Conservation (phyloP, 495 filamentous ascomycete species). For the Penicillium flavigenum region DNA sequence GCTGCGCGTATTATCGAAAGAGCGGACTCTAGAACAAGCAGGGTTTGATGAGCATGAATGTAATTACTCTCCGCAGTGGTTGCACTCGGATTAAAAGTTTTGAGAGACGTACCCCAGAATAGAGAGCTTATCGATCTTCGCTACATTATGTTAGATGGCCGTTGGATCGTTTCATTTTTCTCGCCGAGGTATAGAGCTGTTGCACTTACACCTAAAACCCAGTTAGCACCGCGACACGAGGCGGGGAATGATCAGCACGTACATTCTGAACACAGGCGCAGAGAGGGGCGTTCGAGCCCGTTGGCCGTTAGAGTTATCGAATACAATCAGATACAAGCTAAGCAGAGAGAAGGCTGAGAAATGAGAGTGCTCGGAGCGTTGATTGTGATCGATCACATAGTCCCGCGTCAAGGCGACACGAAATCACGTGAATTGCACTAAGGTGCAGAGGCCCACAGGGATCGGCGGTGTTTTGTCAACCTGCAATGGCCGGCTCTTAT, state of each 20-base stretch:
- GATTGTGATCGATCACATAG: conserved; percentile 24
- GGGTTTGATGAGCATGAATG: conserved; percentile 6
- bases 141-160: conserved; percentile 19
- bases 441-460: conserved; percentile 16
- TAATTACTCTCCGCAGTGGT: conserved; percentile 4
- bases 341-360: neutral
- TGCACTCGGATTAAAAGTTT: neutral
- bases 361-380: conserved; percentile 12
- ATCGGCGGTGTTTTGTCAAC: conserved; percentile 21
- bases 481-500: conserved; percentile 19
- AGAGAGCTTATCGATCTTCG: conserved; percentile 85
- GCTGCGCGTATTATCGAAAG: conserved; percentile 74
- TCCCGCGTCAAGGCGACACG: conserved; percentile 34
- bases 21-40: conserved; percentile 65
- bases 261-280: conserved; percentile 23
- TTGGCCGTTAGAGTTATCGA: neutral
- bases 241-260: conserved; percentile 15
- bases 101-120: conserved; percentile 63
- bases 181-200: neutral
- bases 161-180: conserved; percentile 13
- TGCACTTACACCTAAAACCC: conserved; percentile 33
- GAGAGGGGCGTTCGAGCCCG: conserved; percentile 4
- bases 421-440: conserved; percentile 31
- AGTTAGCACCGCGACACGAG: conserved; percentile 21
- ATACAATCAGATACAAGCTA: neutral